phyloP scores from a whole-genome alignment of 805 yeast genomes.

The Wickerhamomyces chambardii region DNA sequence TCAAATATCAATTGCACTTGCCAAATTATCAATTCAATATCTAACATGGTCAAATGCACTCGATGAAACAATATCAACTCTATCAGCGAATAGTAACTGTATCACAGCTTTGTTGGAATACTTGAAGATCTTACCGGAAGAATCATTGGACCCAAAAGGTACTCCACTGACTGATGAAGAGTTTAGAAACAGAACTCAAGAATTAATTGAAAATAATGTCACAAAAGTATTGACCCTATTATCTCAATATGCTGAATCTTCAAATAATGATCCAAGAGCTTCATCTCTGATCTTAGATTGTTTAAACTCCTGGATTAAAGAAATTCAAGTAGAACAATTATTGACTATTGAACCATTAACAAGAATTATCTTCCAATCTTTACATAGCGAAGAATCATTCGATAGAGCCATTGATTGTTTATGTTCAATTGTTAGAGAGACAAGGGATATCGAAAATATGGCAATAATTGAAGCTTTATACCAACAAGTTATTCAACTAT shows the following conservation, averaged over 20 bases:
- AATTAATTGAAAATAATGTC: conserved; percentile 58
- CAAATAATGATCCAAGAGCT: conserved; percentile 19
- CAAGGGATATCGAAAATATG: conserved; percentile 62
- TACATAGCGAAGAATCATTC: conserved; percentile 52
- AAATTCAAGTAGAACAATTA: conserved; percentile 68
- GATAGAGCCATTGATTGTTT: conserved; percentile 84
- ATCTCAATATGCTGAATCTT: conserved; percentile 35
- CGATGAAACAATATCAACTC: conserved; percentile 47
- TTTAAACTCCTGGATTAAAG: conserved; percentile 85
- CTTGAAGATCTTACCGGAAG: conserved; percentile 86
- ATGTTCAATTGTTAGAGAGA: conserved; percentile 73
- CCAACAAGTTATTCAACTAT: conserved; percentile 56
- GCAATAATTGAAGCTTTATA: conserved; percentile 58
- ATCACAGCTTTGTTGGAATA: conserved; percentile 60
- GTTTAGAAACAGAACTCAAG: conserved; percentile 51
- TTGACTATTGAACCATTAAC: conserved; percentile 57
- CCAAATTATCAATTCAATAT: conserved; percentile 75
- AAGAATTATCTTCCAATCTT: conserved; percentile 55
- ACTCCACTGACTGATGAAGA: conserved; percentile 80
- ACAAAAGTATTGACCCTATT: conserved; percentile 59
- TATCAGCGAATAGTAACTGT: conserved; percentile 29
- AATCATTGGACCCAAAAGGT: conserved; percentile 66
- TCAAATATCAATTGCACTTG: conserved; percentile 74
- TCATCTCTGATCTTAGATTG: conserved; percentile 53
- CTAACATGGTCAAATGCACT: conserved; percentile 66